Conservation (phyloP, 2,329 filamentous ascomycete species). For the Hymenoscyphus salicellus region DNA sequence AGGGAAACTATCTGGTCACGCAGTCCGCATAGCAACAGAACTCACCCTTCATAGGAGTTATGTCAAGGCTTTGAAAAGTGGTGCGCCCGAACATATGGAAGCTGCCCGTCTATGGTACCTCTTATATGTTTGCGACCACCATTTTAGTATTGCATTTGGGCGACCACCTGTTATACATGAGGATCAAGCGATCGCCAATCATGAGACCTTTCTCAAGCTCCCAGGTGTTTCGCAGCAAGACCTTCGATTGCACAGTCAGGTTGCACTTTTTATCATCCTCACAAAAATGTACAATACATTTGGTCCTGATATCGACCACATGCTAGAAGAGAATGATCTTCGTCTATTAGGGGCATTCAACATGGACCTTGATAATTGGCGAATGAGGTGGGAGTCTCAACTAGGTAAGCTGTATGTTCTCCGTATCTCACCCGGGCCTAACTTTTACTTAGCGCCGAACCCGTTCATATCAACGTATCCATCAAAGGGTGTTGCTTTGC, state of each 20-base stretch:
- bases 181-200: conserved; percentile 53
- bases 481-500: conserved; percentile 31
- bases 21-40: conserved; percentile 57
- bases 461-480: conserved; percentile 26
- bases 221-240: conserved; percentile 53
- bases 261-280: conserved; percentile 58
- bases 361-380: conserved; percentile 39
- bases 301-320: conserved; percentile 52
- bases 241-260: conserved; percentile 56
- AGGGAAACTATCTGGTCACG: conserved; percentile 58
- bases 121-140: conserved; percentile 63
- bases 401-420: conserved; percentile 29
- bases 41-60: conserved; percentile 54
- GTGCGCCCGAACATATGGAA: conserved; percentile 47
- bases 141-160: conserved; percentile 64
- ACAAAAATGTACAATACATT: conserved; percentile 57
- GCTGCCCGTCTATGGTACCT: conserved; percentile 61
- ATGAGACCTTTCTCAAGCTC: conserved; percentile 52
- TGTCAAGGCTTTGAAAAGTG: conserved; percentile 47
- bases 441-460: conserved; percentile 11
- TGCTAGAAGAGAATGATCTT: conserved; percentile 42
- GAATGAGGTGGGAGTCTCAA: conserved; percentile 38
- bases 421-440: not conserved
- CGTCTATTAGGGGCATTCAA: conserved; percentile 38
- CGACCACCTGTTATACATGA: conserved; percentile 59